These are phyloP conservation scores for Haplosporangium gracile DNA, from an alignment of 192 early-diverging fungal species.

Conservation along the genomic window DNA sequence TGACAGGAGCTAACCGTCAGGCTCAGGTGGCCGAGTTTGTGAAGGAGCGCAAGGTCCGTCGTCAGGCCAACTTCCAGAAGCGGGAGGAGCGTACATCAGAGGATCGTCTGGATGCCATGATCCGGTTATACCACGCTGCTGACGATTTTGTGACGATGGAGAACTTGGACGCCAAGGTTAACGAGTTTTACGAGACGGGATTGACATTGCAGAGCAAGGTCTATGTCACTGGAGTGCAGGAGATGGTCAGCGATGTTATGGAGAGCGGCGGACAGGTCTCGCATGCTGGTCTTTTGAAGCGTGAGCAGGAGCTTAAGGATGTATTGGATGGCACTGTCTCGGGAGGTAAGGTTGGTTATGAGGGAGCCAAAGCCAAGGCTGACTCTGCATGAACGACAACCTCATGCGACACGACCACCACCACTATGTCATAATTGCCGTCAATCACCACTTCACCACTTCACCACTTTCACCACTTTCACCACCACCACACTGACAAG, in stretches of 20 bases:
- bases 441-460: too few species aligned
- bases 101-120: conserved; percentile 45
- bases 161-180: conserved; percentile 53
- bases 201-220: conserved; percentile 46
- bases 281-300: conserved; percentile 29
- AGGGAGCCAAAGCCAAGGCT: conserved; percentile 34
- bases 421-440: too few species aligned
- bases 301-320: conserved; percentile 53
- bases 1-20: conserved; percentile 27
- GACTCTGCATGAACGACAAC: conserved; percentile 26
- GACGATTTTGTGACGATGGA: conserved; percentile 55
- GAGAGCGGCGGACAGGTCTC: conserved; percentile 51
- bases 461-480: too few species aligned
- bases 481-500: too few species aligned
- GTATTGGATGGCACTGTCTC: conserved; percentile 47
- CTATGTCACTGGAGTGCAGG: conserved; percentile 20
- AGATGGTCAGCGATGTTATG: conserved; percentile 48
- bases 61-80: conserved; percentile 33
- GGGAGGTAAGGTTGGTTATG: conserved; percentile 46
- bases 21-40: conserved; percentile 46
- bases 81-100: conserved; percentile 30
- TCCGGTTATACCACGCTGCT: conserved; percentile 48
- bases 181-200: conserved; percentile 54
- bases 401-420: neutral
- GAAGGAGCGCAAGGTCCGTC: conserved; percentile 27